Evolutionary conservation across 2,329 filamentous ascomycete species (phyloP).

Genomic region (Elsinoe australis): DNA sequence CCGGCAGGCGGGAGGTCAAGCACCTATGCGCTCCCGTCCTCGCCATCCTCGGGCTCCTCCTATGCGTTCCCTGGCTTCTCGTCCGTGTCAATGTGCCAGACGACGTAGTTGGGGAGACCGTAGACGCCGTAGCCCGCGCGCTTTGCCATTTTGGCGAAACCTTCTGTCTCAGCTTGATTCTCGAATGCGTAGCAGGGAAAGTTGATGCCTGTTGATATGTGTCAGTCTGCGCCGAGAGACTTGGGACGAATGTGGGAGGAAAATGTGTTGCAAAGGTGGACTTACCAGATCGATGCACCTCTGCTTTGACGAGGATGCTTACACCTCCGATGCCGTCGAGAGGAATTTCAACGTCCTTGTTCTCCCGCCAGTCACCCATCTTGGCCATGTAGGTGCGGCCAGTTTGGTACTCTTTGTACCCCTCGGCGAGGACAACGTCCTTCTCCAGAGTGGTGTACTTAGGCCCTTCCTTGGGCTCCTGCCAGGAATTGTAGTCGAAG

Average conservation of each 20-base stretch:
- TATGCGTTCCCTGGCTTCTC: slow-evolving; percentile 78
- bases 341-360: slow-evolving; percentile 86
- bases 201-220: slow-evolving; percentile 66
- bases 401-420: slow-evolving; percentile 89
- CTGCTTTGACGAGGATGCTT: slow-evolving; percentile 94
- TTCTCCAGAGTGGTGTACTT: slow-evolving; percentile 68
- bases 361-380: slow-evolving; percentile 85
- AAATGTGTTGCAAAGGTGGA: too few species aligned
- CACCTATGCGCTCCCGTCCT: too few species aligned
- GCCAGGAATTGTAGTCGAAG: slow-evolving; percentile 99
- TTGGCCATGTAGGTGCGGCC: slow-evolving; percentile 81
- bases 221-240: slow-evolving; percentile 22
- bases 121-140: slow-evolving; percentile 86
- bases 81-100: slow-evolving; percentile 96
- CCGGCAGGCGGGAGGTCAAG: slow-evolving; percentile 6
- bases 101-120: slow-evolving; percentile 92
- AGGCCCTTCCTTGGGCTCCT: slow-evolving; percentile 79
- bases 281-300: slow-evolving; percentile 88
- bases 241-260: background rate
- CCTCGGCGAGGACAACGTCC: slow-evolving; percentile 81
- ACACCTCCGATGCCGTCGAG: slow-evolving; percentile 96
- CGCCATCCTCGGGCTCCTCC: background rate
- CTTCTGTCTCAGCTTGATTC: slow-evolving; percentile 97
- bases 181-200: slow-evolving; percentile 96
- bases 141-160: slow-evolving; percentile 98